These are phyloP conservation scores for Solanum clarkiae DNA, from an alignment of 257 asterid species.

Conservation along the genomic window DNA sequence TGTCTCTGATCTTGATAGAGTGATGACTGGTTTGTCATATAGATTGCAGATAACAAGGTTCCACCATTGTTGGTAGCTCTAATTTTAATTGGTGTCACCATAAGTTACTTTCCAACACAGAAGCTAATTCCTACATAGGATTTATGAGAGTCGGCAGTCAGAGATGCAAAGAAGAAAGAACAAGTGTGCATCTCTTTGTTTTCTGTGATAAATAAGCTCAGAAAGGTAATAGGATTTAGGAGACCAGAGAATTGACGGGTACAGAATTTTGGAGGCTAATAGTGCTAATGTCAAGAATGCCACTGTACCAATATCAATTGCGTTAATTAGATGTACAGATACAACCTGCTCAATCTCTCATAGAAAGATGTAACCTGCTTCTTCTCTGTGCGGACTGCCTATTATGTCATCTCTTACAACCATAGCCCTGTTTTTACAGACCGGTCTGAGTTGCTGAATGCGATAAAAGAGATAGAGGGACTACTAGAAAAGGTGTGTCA, in stretches of 20 bases:
- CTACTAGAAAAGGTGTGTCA: slow-evolving; percentile 46
- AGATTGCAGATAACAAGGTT: slow-evolving; percentile 84
- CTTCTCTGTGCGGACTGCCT: slow-evolving; percentile 33
- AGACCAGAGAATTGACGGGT: neutral
- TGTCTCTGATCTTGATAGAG: neutral
- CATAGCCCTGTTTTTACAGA: slow-evolving; percentile 68
- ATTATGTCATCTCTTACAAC: slow-evolving; percentile 55
- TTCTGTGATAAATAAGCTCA: neutral
- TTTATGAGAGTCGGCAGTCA: slow-evolving; percentile 68
- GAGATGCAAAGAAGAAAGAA: slow-evolving; percentile 48
- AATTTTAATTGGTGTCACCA: slow-evolving; percentile 50
- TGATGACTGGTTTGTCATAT: neutral
- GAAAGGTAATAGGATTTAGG: neutral
- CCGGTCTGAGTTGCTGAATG: slow-evolving; percentile 64
- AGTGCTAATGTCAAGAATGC: neutral
- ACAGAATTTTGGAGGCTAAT: neutral
- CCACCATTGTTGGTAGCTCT: slow-evolving; percentile 60
- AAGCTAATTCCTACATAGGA: slow-evolving; percentile 69
- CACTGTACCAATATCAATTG: neutral
- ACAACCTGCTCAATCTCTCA: neutral
- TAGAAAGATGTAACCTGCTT: neutral
- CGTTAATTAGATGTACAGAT: neutral
- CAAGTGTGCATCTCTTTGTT: slow-evolving; percentile 27
- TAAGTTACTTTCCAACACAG: slow-evolving; percentile 55
- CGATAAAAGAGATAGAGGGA: slow-evolving; percentile 62